Base-by-base conservation (phyloP, 306 rosid species). In the Quercus wislizeni region DNA sequence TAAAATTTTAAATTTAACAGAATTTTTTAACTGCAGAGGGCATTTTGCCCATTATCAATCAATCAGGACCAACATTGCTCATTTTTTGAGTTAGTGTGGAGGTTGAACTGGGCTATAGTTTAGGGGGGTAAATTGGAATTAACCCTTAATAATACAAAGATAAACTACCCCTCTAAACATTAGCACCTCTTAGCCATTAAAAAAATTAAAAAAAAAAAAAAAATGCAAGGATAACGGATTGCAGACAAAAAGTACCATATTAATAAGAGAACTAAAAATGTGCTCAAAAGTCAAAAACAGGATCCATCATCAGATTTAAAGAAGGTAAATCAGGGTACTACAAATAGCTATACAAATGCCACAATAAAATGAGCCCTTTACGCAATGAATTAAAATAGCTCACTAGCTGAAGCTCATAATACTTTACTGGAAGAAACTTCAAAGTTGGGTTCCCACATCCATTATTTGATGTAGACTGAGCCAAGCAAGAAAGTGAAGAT, bases 401-500 rank as follows among this genome's bases (percentile, higher is more conserved):
- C 18, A 55, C 27, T 25, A 75, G 61, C 70, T 58, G 52, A 70
- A 20, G 83, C 9, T 69, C 27, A 31, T 18, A 51, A 46, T 78
- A 7, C n/a, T 68, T 81, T 85, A 49, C 89, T 87, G 83, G 91
- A 57, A 81, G 87, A 72, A 85, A 85, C 83, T 83, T 83, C 17
- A 81, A 76, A 23, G 64, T 73, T 52, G 86, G 86, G 41, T 81
- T 80, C 57, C 67, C 85, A 67, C 84, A 80, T 85, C 81, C 84
- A 78, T 78, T 52, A 74, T 79, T 25, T 28, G 78, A 78, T 49
- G 77, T 76, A 27, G 84, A 70, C 64, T 76, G 85, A 62, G 76
- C 81, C 73, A 88, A 76, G 86, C 79, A 83, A 69, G 80, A 83
- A 69, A 88, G 91, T 73, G 89, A 83, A 64, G 85, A 81, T 65